Base-by-base conservation (phyloP, 2,329 filamentous ascomycete genomes). In the Phialemoniopsis sp. region DNA sequence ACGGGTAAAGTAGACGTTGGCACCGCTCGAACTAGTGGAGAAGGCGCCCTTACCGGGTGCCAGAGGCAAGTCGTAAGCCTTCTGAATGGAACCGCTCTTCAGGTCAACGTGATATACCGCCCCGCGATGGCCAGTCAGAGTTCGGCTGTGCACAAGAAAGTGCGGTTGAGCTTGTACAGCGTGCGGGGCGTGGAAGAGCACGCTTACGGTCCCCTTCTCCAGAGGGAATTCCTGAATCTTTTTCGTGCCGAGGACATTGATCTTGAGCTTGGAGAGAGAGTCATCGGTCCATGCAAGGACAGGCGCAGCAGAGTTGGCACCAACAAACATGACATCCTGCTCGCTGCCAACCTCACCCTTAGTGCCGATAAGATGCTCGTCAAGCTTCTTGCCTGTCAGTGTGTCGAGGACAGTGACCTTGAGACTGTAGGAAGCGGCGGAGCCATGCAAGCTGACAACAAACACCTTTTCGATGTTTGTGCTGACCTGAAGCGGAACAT, bases 1-100 rank as follows among this genome's bases (percentile, higher is more conserved):
- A 43, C 90, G 81, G 3, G 87, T 90, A 58, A 97, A 95, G 66
- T 89, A 96, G 8, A 95, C 84, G 52, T 93, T 90, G 15, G 85
- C 81, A 43, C 83, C 85, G 31, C 79, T 76, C 3, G 82, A 87
- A 62, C 85, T 93, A 1, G 80, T 84, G 0, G 89, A 85, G 56
- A 96, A 88, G 1, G 85, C 80, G 17, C 89, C 89, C 31, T 68
- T 70, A 1, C 85, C 87, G 17, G 76, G 62, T 15, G 89, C 60
- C 38, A 80, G 78, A 1, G 90, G 87, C 12, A 97, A 70, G 19
- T 84, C 80, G 58, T 95, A 95, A 1, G 85, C 85, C 58, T 87
- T 89, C n/a, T 72, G 75, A 19, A 91, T 74, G 14, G 73, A 76
- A 39, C 73, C 77, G 43, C 72, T 82, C 63, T 83, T 83, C 37